Evolutionary conservation across 257 asterid genomes (phyloP).

Genomic region (Solanum paucissectum): DNA sequence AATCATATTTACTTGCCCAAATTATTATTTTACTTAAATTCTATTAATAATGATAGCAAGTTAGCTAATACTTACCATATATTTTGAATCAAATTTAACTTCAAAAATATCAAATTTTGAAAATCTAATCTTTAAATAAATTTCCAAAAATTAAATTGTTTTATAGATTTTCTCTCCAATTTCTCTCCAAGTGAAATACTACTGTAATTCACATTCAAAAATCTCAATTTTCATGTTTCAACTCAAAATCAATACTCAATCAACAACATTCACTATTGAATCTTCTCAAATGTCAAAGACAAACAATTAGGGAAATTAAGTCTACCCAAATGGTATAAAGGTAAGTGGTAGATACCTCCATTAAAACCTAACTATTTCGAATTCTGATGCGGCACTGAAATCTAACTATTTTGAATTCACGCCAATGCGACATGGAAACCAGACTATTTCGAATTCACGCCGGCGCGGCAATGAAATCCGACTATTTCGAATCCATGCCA

Average conservation of each 20-base stretch:
- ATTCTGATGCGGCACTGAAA: too few species aligned
- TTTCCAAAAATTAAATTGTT: background rate
- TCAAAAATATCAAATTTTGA: background rate
- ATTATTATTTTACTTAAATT: too few species aligned
- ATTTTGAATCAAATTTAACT: background rate
- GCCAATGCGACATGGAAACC: rapidly evolving
- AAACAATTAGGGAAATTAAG: background rate
- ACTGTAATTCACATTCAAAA: background rate
- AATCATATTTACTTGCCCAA: background rate
- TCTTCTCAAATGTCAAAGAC: background rate
- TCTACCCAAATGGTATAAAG: background rate
- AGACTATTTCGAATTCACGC: too few species aligned
- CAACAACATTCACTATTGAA: background rate
- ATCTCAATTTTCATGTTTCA: background rate
- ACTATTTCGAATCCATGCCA: too few species aligned
- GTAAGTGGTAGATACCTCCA: background rate
- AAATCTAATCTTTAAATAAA: background rate
- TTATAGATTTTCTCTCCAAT: background rate
- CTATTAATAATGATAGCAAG: background rate
- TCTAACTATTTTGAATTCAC: too few species aligned
- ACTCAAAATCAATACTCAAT: background rate
- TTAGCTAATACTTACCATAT: background rate
- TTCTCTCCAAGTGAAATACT: background rate
- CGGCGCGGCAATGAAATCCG: too few species aligned
- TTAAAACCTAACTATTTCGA: too few species aligned